These are phyloP conservation scores for Globisporangium perplexum DNA, from an alignment of 352 stramenopile genomes.

Conservation along the genomic window DNA sequence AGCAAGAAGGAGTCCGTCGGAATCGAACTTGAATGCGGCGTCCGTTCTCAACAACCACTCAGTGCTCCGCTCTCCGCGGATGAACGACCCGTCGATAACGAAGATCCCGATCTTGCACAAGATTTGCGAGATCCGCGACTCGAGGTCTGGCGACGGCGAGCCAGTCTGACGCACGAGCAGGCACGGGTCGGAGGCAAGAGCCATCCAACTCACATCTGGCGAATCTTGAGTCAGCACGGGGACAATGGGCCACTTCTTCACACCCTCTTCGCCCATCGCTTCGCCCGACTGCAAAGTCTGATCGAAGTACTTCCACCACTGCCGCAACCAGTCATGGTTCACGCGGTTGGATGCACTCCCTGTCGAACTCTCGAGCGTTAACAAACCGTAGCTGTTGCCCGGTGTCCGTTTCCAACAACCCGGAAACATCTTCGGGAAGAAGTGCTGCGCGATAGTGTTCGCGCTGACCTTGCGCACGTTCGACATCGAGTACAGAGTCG, in stretches of 20 bases:
- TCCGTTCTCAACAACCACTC: conserved; percentile 39
- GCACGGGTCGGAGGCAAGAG: conserved; percentile 21
- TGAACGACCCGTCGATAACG: conserved; percentile 32
- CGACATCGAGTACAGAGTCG: conserved; percentile 29
- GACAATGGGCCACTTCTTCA: conserved; percentile 35
- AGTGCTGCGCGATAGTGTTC: conserved; percentile 21
- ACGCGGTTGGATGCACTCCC: conserved; percentile 6
- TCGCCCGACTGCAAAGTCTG: conserved; percentile 22
- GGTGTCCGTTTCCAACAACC: conserved; percentile 22
- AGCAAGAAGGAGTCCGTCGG: conserved; percentile 33
- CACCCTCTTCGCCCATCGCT: conserved; percentile 18
- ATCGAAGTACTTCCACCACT: conserved; percentile 51
- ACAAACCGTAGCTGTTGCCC: conserved; percentile 18
- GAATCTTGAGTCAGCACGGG: conserved; percentile 20
- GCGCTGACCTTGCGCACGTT: conserved; percentile 39
- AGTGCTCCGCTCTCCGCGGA: conserved; percentile 31
- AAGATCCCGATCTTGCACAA: conserved; percentile 38
- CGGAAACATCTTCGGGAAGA: conserved; percentile 38
- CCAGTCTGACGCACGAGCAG: conserved; percentile 25
- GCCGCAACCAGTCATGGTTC: conserved; percentile 35
- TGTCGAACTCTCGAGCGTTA: conserved; percentile 15
- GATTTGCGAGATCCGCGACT: conserved; percentile 8
- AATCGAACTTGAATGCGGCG: conserved; percentile 37
- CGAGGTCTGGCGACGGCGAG: background rate
- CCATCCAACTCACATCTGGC: conserved; percentile 24